Evolutionary conservation across 2,329 filamentous ascomycete species (phyloP), one percentile per base, ranked within the genome.

Genomic region (Coniochaeta ligniaria): DNA sequence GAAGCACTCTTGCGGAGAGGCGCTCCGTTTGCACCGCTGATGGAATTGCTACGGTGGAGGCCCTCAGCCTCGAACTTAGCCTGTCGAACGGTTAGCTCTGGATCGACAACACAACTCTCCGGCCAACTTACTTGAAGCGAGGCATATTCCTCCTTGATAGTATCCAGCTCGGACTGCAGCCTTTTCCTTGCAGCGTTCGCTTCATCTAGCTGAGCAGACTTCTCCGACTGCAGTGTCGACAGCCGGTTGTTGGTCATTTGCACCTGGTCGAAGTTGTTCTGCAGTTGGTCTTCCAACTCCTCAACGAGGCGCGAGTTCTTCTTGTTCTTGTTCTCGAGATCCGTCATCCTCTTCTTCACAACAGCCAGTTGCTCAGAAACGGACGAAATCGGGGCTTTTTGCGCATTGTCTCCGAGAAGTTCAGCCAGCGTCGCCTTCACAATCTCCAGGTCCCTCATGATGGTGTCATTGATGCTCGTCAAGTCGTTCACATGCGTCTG

Each of bases 281-380:
- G 93, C 59, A 99, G 86, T 74, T 99, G 95, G 68, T 98, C 94
- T 75, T 99, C 95, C 6, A 99, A 86, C 75, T 99, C 94, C 72
- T 98, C 92, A 9, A 99, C 91, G 14, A 99, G 80, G 24, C 92
- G 87, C 47, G 91, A 90, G 74, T 95, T 96, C 82, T 96, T 97
- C 78, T 92, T 88, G 80, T 96, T 96, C 76, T 82, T 82, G 47
- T 73, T 79, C 67, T 88, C 83, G 24, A 89, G 75, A 50, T 88
- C 84, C 8, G 71, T 68, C 74, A 89, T 85, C 70, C 86, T 86
- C 71, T 85, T 85, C 73, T 87, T 87, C 65, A 94, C 78, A 6
- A 83, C 80, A 28, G 81, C 75, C 24, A 88, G 71, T 67, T 87
- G 83, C 57, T 86, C 83, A 1, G 75, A 71, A 33, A 87, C 73